phyloP scores from a whole-genome alignment of 164 flowering plant genomes.

The Umbellularia californica region DNA sequence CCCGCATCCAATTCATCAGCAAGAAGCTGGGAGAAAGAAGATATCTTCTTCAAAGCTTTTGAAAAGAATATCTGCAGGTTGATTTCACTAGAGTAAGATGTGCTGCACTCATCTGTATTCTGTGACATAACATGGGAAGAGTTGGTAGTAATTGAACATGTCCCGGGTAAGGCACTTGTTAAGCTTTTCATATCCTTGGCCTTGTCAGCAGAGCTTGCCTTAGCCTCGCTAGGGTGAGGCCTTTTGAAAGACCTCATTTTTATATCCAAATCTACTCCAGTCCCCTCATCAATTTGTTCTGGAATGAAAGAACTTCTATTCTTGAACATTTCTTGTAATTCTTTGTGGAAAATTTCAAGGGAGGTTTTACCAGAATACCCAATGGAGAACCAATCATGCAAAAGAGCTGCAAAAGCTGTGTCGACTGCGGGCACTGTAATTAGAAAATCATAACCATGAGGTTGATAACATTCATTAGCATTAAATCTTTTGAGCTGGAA shows the following conservation, averaged over 20 bases:
- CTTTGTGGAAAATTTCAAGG: constrained; percentile 42
- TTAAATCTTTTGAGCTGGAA: not conserved
- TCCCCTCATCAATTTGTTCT: constrained; percentile 26
- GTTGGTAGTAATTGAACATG: constrained; percentile 6
- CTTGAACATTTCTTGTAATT: constrained; percentile 48
- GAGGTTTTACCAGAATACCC: constrained; percentile 68
- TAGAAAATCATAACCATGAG: not conserved
- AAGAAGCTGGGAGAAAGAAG: constrained; percentile 22
- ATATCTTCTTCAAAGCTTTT: constrained; percentile 20
- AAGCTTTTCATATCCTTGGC: constrained; percentile 7
- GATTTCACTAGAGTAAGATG: constrained; percentile 48
- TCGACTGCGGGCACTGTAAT: constrained; percentile 26
- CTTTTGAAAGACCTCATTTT: constrained; percentile 20
- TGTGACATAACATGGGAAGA: constrained; percentile 21
- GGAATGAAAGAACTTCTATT: constrained; percentile 34
- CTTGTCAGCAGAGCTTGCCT: constrained; percentile 17
- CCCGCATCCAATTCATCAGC: constrained; percentile 16
- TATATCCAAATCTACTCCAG: constrained; percentile 17
- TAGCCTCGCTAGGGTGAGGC: constrained; percentile 13
- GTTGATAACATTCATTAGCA: not conserved
- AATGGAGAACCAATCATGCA: constrained; percentile 57
- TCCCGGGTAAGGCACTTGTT: not conserved
- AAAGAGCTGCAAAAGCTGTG: constrained; percentile 45
- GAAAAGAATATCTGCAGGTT: constrained; percentile 52
- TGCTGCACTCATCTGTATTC: constrained; percentile 18